Evolutionary conservation across 768 basidiomycete genomes (phyloP), one percentile per base, ranked within the genome.

Genomic region (Antrodiella citrinella): DNA sequence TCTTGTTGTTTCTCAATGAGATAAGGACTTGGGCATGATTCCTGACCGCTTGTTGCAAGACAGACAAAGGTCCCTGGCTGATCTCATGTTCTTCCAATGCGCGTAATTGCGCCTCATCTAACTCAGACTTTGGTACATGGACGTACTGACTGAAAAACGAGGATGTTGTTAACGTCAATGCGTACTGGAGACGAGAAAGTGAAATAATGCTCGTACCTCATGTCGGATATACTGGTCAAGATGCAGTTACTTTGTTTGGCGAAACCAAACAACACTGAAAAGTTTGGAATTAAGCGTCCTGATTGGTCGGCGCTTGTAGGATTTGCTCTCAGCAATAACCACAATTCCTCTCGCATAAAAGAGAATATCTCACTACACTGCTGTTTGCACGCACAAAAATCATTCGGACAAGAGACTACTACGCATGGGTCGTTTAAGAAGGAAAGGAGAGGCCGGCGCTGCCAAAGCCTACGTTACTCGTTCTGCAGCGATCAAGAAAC

Each of bases 1-100:
- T 99, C 75, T 95, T 97, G 78, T 98, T 97, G 74, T 98, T 99
- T 60, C 96, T 77, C 50, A 99, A 75, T 18, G 93, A 94, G 62
- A 99, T 94, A 55, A 99, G 82, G 57, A 99, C 89, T 72, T 99
- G 96, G 11, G 94, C 85, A 69, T 96, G 91, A 68, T 97, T 95
- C 68, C 96, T 80, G 58, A 99, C 96, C 25, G 94, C 90, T 67
- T 96, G 93, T 68, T 99, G 96, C 48, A 96, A 76, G 45, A 96
- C 93, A 38, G 92, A 94, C 65, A 96, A 69, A 20, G 93, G 93
- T n/a, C 92, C 94, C 69, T 97, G 94, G 51, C 90, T 92, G 69
- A 98, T 96, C 71, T 98, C 93, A 65, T 96, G 93, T 67, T 99
- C 96, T 69, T 98, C 95, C 53, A 99, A 74, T 61, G 92, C 88